Base-by-base conservation (phyloP, 2,329 filamentous ascomycete species). In the Xylaria sp. region DNA sequence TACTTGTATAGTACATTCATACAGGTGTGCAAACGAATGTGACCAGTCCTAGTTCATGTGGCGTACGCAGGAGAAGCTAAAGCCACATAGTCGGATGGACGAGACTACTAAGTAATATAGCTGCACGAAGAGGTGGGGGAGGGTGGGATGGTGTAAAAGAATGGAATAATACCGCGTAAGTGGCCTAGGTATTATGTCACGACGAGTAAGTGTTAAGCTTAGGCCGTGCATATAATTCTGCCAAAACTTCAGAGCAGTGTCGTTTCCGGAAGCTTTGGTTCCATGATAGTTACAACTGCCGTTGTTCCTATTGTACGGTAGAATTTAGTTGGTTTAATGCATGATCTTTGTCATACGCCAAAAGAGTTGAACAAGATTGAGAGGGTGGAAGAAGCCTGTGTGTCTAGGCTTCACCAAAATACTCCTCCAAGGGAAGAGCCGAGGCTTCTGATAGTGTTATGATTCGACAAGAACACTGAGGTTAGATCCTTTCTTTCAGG, bases 51-150 rank as follows among this genome's bases (percentile, higher is more conserved):
- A 44, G 18, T n/a, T 18, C 16, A n/a, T n/a, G n/a, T 44, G 40
- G 13, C 6, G 32, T 10, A 35, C 32, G 10, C 18, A n/a, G 40
- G 6, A 8, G 16, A 44, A 18, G 40, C 40, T n/a, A 44, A 44
- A 44, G 13, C 16, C 6, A 32, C 25, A 53, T 27, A 51, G 48
- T 27, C 3, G 21, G 25, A 51, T 51, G 13, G 25, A 51, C 12
- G 29, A 51, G 48, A 51, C 48, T 53, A n/a, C n/a, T n/a, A n/a
- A n/a, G n/a, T n/a, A n/a, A n/a, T n/a, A 53, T 9, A 32, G 16
- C 18, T 16, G 4, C n/a, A 47, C 8, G 13, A 53, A 32, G 27
- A n/a, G 50, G 50, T 47, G 44, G 44, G 44, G 44, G 44, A 21
- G n/a, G 44, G 44, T n/a, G 40, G 40, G 40, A 44, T 44, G 40